These are phyloP conservation scores for Ogataea paraovalis DNA, from an alignment of 805 yeast species.

Conservation along the genomic window DNA sequence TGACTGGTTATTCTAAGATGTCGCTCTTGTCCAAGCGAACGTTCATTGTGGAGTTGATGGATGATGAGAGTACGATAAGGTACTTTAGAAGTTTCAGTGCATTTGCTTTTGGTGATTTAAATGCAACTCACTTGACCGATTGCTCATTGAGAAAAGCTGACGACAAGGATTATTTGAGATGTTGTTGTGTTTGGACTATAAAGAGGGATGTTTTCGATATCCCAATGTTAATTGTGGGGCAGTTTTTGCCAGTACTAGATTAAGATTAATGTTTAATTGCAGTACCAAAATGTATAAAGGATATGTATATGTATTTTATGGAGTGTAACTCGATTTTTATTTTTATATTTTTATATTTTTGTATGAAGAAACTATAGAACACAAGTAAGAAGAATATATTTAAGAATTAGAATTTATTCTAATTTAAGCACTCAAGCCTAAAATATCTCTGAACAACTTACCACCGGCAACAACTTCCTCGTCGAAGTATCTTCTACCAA, in stretches of 20 bases:
- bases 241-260: slow-evolving; percentile 62
- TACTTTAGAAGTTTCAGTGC: slow-evolving; percentile 70
- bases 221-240: slow-evolving; percentile 81
- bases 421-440: slow-evolving; percentile 15
- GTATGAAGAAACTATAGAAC: neutral
- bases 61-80: slow-evolving; percentile 66
- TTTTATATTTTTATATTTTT: neutral
- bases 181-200: slow-evolving; percentile 83
- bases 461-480: slow-evolving; percentile 48
- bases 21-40: slow-evolving; percentile 56
- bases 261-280: slow-evolving; percentile 1
- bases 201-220: slow-evolving; percentile 79
- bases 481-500: slow-evolving; percentile 51
- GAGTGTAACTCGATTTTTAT: neutral
- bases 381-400: neutral
- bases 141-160: slow-evolving; percentile 40
- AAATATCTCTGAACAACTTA: slow-evolving; percentile 26
- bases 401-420: too few relatives aligned
- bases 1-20: slow-evolving; percentile 60
- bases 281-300: neutral
- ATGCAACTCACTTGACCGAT: slow-evolving; percentile 47
- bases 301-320: neutral
- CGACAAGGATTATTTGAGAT: slow-evolving; percentile 42
- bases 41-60: slow-evolving; percentile 79
- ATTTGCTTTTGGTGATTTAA: slow-evolving; percentile 65